Conservation (phyloP, 2,329 filamentous ascomycete species). For the Sarocladiaceae sp. region DNA sequence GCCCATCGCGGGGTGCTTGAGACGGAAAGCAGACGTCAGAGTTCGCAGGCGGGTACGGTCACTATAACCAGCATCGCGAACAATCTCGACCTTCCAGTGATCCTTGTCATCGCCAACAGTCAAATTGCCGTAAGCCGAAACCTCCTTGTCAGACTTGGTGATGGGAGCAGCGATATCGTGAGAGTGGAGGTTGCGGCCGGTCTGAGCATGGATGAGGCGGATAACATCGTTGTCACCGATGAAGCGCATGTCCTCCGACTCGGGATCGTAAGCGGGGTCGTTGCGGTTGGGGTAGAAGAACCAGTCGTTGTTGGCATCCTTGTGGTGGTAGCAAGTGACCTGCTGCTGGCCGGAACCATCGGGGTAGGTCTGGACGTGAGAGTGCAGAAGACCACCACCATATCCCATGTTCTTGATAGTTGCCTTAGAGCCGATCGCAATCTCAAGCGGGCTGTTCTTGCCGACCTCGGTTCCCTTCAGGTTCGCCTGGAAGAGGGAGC, state of each 20-base stretch:
- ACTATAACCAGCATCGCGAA: slow-evolving; percentile 81
- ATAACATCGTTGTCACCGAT: slow-evolving; percentile 74
- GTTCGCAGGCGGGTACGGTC: slow-evolving; percentile 85
- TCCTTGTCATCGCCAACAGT: slow-evolving; percentile 97
- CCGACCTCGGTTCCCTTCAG: slow-evolving; percentile 90
- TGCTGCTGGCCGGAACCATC: slow-evolving; percentile 94
- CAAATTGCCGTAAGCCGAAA: slow-evolving; percentile 92
- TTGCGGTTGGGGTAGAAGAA: slow-evolving; percentile 93
- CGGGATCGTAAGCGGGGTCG: slow-evolving; percentile 67
- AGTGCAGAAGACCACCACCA: slow-evolving; percentile 91
- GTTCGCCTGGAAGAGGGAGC: slow-evolving; percentile 97
- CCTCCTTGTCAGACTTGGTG: slow-evolving; percentile 85
- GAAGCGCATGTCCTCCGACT: slow-evolving; percentile 64
- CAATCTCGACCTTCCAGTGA: slow-evolving; percentile 91
- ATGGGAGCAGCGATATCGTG: slow-evolving; percentile 86
- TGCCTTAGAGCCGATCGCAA: slow-evolving; percentile 82
- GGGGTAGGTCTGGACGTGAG: slow-evolving; percentile 92
- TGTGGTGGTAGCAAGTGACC: slow-evolving; percentile 99
- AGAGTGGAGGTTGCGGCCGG: slow-evolving; percentile 94
- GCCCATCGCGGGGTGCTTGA: slow-evolving; percentile 75
- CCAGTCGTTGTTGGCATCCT: slow-evolving; percentile 99
- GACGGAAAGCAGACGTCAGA: slow-evolving; percentile 86
- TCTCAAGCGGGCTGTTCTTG: slow-evolving; percentile 87
- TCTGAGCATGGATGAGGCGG: slow-evolving; percentile 90
- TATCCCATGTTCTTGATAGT: slow-evolving; percentile 99